A percentile compares a stretch with the other conserved stretches of the same genome.
phyloP scores from a whole-genome alignment of 176 grass and related monocot genomes.

The Juncus effusus region DNA sequence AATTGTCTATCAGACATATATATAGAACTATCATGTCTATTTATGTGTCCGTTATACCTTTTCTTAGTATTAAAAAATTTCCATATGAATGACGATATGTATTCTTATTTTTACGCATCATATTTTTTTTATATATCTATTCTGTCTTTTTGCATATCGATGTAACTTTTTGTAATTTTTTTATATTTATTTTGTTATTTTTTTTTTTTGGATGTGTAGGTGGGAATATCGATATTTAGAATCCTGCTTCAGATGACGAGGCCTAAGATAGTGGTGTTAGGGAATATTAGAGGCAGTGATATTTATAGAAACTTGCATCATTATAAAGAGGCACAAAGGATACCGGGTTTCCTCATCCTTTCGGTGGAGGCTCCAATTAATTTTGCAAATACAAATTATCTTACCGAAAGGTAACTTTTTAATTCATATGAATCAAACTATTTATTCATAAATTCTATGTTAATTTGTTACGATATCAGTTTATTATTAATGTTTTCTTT shows the following conservation, averaged over 20 bases:
- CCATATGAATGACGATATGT: too few relatives aligned
- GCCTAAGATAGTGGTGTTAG: constrained; percentile 65
- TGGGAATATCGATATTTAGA: constrained; percentile 80
- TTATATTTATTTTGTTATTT: too few relatives aligned
- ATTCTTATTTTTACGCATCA: too few relatives aligned
- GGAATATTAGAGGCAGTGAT: constrained; percentile 69
- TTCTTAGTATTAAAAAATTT: too few relatives aligned
- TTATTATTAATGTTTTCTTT: not conserved
- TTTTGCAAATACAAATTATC: constrained; percentile 84
- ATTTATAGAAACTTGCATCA: constrained; percentile 84
- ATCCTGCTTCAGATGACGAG: constrained; percentile 83
- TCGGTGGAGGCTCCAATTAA: constrained; percentile 89
- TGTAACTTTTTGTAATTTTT: too few relatives aligned
- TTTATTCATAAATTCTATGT: not conserved
- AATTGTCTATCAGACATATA: not conserved
- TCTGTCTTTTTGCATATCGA: too few relatives aligned
- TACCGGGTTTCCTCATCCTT: constrained; percentile 81
- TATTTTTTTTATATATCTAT: too few relatives aligned
- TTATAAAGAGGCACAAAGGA: constrained; percentile 80
- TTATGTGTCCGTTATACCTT: too few relatives aligned
- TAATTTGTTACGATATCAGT: not conserved
- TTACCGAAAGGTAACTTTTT: constrained; percentile 68
- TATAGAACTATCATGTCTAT: not conserved
- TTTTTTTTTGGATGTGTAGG: constrained; percentile 33
- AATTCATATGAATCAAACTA: not conserved